phyloP scores from a whole-genome alignment of 352 stramenopile genomes.

The Pythium aphanidermatum region DNA sequence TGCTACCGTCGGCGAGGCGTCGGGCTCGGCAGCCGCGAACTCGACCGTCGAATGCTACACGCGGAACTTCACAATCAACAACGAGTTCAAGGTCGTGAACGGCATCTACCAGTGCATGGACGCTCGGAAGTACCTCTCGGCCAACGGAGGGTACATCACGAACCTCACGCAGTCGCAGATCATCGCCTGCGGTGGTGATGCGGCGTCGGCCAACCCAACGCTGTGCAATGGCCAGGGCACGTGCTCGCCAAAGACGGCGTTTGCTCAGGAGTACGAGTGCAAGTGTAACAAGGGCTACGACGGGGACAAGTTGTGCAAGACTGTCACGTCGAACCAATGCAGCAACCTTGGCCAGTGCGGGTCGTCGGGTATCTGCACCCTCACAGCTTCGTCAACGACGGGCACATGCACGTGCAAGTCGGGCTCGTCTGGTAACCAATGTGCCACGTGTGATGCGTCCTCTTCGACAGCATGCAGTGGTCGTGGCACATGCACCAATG shows the following conservation, averaged over 20 bases:
- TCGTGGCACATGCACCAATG: slow-evolving; percentile 44
- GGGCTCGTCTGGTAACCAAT: slow-evolving; percentile 61
- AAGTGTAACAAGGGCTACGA: slow-evolving; percentile 74
- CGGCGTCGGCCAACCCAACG: slow-evolving; percentile 21
- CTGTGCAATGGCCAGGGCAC: slow-evolving; percentile 71
- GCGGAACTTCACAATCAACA: slow-evolving; percentile 51
- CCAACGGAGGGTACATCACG: slow-evolving; percentile 50
- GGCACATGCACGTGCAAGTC: slow-evolving; percentile 41
- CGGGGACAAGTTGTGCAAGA: slow-evolving; percentile 42
- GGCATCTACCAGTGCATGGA: slow-evolving; percentile 79
- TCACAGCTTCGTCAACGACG: slow-evolving; percentile 21
- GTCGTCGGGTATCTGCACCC: slow-evolving; percentile 38
- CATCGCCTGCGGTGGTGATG: slow-evolving; percentile 42
- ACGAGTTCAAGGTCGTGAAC: slow-evolving; percentile 39
- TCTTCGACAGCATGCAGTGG: slow-evolving; percentile 31
- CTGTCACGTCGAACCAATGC: slow-evolving; percentile 54
- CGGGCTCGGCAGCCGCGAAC: slow-evolving; percentile 19
- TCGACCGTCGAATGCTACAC: slow-evolving; percentile 62
- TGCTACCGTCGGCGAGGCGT: too few relatives aligned
- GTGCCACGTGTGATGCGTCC: slow-evolving; percentile 44
- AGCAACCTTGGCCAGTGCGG: slow-evolving; percentile 70
- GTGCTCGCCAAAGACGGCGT: slow-evolving; percentile 47
- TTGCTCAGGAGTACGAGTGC: slow-evolving; percentile 64
- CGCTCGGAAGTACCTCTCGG: slow-evolving; percentile 45
- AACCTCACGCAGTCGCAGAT: slow-evolving; percentile 59